Percentiles rank a stretch among this genome's conserved stretches.
Conservation (phyloP, 495 filamentous ascomycete genomes). For the Cercophora newfieldiana region DNA sequence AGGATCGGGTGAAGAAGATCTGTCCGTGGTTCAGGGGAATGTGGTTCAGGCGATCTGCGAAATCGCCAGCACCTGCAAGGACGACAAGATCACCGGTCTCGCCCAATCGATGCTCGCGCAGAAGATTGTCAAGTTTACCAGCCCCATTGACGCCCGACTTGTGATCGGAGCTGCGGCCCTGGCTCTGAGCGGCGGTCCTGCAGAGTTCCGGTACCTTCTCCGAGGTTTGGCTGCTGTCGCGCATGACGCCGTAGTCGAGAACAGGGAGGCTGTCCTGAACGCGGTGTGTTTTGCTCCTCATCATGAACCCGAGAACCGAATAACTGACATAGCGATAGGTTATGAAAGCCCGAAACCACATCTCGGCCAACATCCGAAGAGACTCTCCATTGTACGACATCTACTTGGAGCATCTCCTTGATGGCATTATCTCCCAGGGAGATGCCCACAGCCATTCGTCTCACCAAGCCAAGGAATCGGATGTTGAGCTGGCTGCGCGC, state of each 20-base stretch:
- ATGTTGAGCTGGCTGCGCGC: conserved; percentile 73
- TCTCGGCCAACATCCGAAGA: conserved; percentile 66
- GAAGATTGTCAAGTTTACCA: conserved; percentile 80
- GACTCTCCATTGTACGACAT: conserved; percentile 72
- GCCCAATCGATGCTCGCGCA: conserved; percentile 96
- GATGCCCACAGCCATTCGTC: conserved; percentile 59
- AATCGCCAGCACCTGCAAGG: conserved; percentile 75
- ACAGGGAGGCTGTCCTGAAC: conserved; percentile 56
- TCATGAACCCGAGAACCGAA: conserved; percentile 16
- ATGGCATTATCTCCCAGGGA: conserved; percentile 86
- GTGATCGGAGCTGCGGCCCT: conserved; percentile 76
- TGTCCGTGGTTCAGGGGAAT: conserved; percentile 67
- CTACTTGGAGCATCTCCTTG: conserved; percentile 80
- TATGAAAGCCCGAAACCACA: conserved; percentile 70
- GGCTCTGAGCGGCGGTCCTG: conserved; percentile 68
- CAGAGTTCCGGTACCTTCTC: conserved; percentile 80
- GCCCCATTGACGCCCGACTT: conserved; percentile 75
- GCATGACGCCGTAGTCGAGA: conserved; percentile 67
- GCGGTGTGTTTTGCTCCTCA: conserved; percentile 56
- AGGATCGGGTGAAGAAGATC: conserved; percentile 71
- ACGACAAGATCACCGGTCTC: conserved; percentile 89
- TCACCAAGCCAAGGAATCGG: conserved; percentile 63
- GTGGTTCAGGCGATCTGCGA: conserved; percentile 87
- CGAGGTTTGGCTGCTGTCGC: conserved; percentile 76
- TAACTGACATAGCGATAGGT: conserved; percentile 48